Base-by-base conservation (phyloP, 1,139 yeast species). In the Candida sp. region DNA sequence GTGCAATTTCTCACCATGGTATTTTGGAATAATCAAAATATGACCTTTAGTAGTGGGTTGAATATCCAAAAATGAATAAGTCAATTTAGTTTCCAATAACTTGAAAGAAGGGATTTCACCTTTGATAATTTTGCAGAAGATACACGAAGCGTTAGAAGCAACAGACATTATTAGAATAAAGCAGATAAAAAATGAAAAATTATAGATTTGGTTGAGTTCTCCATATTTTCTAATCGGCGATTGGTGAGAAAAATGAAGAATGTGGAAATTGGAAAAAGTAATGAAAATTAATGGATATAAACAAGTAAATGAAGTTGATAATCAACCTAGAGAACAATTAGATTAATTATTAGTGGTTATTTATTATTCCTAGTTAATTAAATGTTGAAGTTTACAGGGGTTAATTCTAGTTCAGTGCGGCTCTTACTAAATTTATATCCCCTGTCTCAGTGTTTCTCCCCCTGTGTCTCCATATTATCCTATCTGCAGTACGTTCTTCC, bases 61-160 rank as follows among this genome's bases (percentile, higher is more conserved):
- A 58, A 91, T 90, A 59, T 91, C 99, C 60, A 93, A 75, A 63
- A 91, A 93, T 0, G 97, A 88, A 60, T 81, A 87, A 4, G 87
- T 70, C 56, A 79, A 75, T 48, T 85, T 75, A 21, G 97, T 88
- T 64, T 91, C 99, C 53, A 86, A 75, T 53, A 91, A 72, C 64
- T 91, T 91, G 69, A 87, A 79, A 5, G 95, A 86, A 35, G 98
- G 98, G 58, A 91, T 91, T 56, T 91, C 97, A 43, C 97, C 96
- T 61, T 87, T 87, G 68, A 91, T 82, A 64, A 91, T 91, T 58
- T 89, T 88, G 73, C 98, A 91, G 62, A 91, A 91, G 55, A 91
- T 81, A 68, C 98, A 91, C 39, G 81, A 38, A n/a, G 34, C 34
- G 19, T 32, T 9, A 6, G 34, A 32, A n/a, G 34, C 34, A n/a